Conservation (phyloP, 306 rosid species). For the Gleditsia sinensis region DNA sequence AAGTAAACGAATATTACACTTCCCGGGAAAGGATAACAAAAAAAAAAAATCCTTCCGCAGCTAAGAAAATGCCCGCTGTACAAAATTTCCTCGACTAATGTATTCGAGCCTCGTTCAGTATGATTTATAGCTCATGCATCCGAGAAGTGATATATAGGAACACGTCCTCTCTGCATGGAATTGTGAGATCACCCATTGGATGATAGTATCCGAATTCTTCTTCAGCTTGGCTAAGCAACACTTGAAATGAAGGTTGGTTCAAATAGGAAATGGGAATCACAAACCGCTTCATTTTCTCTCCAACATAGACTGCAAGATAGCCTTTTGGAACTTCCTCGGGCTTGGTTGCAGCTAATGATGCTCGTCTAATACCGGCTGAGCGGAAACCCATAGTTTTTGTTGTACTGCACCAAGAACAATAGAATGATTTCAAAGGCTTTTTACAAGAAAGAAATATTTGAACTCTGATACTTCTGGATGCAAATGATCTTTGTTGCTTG, state of each 20-base stretch:
- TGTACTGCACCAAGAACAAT: too few relatives aligned
- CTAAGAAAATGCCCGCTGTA: too few relatives aligned
- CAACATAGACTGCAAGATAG: conserved; percentile 37
- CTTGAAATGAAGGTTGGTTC: conserved; percentile 28
- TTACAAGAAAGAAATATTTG: neutral
- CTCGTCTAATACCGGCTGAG: conserved; percentile 23
- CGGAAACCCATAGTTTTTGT: conserved; percentile 36
- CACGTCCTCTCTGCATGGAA: too few relatives aligned
- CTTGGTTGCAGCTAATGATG: conserved; percentile 23
- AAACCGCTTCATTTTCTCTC: conserved; percentile 36
- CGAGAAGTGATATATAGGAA: too few relatives aligned
- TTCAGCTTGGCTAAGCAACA: neutral
- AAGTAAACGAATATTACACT: too few relatives aligned
- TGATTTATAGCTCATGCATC: too few relatives aligned
- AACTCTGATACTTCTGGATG: neutral
- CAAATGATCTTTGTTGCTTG: conserved; percentile 26
- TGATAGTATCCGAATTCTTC: neutral
- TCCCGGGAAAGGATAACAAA: too few relatives aligned
- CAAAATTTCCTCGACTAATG: too few relatives aligned
- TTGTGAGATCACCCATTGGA: neutral
- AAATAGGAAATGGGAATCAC: conserved; percentile 32
- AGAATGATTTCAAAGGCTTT: conserved; percentile 14
- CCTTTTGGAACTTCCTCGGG: conserved; percentile 46
- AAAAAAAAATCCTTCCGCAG: too few relatives aligned
- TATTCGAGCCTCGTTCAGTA: too few relatives aligned